Conservation (phyloP, 169 alveolate species). For the Cryptosporidium xiaoi region DNA sequence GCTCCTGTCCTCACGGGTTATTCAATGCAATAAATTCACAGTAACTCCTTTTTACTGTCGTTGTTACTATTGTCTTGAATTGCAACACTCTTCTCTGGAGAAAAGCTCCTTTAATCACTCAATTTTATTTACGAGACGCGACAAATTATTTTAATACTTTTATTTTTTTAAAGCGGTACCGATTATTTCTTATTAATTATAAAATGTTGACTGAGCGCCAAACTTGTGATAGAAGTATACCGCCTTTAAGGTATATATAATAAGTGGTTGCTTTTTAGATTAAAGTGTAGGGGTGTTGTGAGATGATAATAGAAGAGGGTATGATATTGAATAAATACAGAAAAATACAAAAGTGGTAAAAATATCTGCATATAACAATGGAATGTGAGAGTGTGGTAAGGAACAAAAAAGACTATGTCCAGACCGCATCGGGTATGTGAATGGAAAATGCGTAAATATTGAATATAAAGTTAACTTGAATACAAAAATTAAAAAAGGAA, state of each 20-base stretch:
- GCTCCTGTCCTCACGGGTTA: slow-evolving; percentile 76
- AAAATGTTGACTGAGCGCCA: too few species aligned
- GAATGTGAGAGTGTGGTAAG: slow-evolving; percentile 9
- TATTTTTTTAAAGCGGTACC: background rate
- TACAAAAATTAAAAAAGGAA: slow-evolving; percentile 46
- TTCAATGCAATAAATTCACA: background rate
- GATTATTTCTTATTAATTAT: too few species aligned
- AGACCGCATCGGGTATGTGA: slow-evolving; percentile 71
- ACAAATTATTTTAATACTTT: slow-evolving; percentile 11
- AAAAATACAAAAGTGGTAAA: too few species aligned
- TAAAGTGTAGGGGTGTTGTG: too few species aligned
- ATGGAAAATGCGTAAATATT: background rate
- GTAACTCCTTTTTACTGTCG: too few species aligned
- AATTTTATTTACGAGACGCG: slow-evolving; percentile 61
- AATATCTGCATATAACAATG: background rate
- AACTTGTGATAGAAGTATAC: too few species aligned
- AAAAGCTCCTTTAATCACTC: background rate
- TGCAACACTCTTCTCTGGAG: too few species aligned
- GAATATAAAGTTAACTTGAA: background rate
- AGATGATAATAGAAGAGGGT: too few species aligned
- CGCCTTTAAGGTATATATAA: too few species aligned
- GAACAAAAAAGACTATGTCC: slow-evolving; percentile 60
- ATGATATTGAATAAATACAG: too few species aligned
- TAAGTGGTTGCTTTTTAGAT: too few species aligned
- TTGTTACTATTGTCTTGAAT: too few species aligned